Percentiles rank a stretch among this genome's conserved stretches.
These are phyloP conservation scores for Coemansia sp. DNA, from an alignment of 192 early-diverging fungal species.

Conservation along the genomic window DNA sequence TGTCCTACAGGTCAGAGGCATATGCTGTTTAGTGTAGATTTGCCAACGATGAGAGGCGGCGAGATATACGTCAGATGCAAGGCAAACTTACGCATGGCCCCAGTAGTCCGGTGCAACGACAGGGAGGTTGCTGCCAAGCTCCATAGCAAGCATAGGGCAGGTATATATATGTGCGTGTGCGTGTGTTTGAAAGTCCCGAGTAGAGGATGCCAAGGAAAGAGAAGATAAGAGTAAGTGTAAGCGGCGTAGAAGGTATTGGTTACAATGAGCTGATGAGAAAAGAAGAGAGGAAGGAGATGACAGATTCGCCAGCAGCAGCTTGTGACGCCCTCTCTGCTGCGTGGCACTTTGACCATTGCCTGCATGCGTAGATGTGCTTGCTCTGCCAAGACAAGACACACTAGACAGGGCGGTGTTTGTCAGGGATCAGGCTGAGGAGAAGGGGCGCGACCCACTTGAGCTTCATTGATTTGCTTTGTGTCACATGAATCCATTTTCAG, in stretches of 20 bases:
- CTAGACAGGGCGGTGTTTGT: background rate
- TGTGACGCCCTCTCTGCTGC: conserved; percentile 1
- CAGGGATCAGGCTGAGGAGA: background rate
- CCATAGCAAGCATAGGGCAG: conserved; percentile 13
- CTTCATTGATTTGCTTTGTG: background rate
- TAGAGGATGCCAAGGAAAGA: background rate
- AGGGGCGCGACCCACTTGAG: background rate
- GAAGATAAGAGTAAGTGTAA: background rate
- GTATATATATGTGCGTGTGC: background rate
- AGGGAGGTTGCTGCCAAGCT: conserved; percentile 16
- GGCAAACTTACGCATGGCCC: conserved; percentile 63
- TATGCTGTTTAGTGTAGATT: conserved; percentile 1
- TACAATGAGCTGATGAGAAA: background rate
- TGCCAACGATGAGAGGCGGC: background rate
- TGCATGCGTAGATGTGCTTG: background rate
- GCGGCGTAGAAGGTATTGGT: conserved; percentile 3
- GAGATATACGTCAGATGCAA: background rate
- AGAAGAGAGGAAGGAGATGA: background rate
- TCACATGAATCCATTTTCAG: background rate
- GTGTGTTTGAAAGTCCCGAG: background rate
- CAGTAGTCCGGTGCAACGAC: conserved; percentile 27
- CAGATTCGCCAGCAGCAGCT: background rate
- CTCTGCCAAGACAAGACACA: background rate
- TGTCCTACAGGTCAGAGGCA: conserved; percentile 28
- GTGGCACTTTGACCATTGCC: background rate